These are phyloP conservation scores for Penicillium tannophilum DNA, from an alignment of 495 filamentous ascomycete genomes.

Conservation along the genomic window DNA sequence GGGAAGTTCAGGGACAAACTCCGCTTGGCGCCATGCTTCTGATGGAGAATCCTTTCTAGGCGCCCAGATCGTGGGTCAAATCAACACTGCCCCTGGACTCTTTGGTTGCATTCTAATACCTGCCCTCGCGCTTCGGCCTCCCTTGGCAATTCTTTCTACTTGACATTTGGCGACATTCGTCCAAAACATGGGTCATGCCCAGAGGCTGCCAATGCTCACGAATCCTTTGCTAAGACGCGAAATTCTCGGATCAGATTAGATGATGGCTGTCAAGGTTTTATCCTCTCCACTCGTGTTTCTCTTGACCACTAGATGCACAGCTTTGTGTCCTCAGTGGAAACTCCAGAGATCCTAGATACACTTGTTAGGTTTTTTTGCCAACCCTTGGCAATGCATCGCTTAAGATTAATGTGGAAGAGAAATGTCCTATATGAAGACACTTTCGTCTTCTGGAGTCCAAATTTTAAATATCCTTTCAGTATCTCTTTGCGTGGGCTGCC, in stretches of 20 bases:
- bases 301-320: neutral
- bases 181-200: neutral
- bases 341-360: neutral
- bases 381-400: neutral
- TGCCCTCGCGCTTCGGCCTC: neutral
- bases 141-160: neutral
- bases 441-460: neutral
- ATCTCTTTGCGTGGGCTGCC: neutral
- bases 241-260: neutral
- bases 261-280: neutral
- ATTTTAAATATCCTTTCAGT: neutral
- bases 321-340: neutral
- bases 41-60: neutral
- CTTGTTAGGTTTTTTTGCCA: neutral
- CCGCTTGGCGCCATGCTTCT: slow-evolving; percentile 6
- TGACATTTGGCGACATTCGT: slow-evolving; percentile 1
- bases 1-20: slow-evolving; percentile 9
- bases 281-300: neutral
- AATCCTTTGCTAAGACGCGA: neutral
- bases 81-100: neutral
- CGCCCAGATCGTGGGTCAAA: neutral
- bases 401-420: neutral
- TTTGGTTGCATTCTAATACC: neutral
- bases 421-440: neutral
- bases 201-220: neutral